A percentile compares a stretch with the other conserved stretches of the same genome.
Conservation (phyloP, 2,329 filamentous ascomycete species). For the Leptographium radiaticola region DNA sequence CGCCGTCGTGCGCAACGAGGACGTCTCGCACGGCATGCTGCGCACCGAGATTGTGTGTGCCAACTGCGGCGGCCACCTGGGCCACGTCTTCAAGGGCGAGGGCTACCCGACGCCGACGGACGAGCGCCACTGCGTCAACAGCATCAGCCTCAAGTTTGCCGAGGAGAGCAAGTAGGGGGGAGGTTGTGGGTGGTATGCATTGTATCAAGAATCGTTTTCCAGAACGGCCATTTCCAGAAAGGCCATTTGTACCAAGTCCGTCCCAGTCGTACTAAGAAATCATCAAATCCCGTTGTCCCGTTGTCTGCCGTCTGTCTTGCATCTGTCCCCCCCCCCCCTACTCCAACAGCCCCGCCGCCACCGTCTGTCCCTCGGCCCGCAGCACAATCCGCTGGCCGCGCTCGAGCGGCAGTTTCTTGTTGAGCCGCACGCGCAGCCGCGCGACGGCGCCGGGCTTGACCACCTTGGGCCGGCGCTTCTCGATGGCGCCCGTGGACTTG, state of each 20-base stretch:
- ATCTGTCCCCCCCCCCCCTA: conserved; percentile 20
- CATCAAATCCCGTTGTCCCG: no score
- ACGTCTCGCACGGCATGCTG: conserved; percentile 65
- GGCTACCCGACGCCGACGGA: conserved; percentile 76
- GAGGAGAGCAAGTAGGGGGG: conserved; percentile 31
- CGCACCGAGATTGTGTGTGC: conserved; percentile 88
- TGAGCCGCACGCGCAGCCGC: conserved; percentile 61
- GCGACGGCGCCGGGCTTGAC: conserved; percentile 70
- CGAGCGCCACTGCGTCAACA: conserved; percentile 96
- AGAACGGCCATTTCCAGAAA: no score
- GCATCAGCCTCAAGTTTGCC: conserved; percentile 74
- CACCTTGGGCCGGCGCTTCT: conserved; percentile 76
- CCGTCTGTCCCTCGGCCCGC: conserved; percentile 65
- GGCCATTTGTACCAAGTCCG: no score
- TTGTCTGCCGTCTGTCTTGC: no score
- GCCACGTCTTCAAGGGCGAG: conserved; percentile 87
- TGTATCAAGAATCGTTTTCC: no score
- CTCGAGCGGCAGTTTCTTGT: conserved; percentile 65
- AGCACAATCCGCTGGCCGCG: conserved; percentile 69
- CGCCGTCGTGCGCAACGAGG: conserved; percentile 71
- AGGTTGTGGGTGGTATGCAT: no score
- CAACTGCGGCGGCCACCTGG: conserved; percentile 86
- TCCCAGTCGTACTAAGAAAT: no score
- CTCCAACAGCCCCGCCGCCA: conserved; percentile 79
- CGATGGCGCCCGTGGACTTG: conserved; percentile 59